phyloP scores from a whole-genome alignment of 768 basidiomycete genomes.

The Epithele typhae region DNA sequence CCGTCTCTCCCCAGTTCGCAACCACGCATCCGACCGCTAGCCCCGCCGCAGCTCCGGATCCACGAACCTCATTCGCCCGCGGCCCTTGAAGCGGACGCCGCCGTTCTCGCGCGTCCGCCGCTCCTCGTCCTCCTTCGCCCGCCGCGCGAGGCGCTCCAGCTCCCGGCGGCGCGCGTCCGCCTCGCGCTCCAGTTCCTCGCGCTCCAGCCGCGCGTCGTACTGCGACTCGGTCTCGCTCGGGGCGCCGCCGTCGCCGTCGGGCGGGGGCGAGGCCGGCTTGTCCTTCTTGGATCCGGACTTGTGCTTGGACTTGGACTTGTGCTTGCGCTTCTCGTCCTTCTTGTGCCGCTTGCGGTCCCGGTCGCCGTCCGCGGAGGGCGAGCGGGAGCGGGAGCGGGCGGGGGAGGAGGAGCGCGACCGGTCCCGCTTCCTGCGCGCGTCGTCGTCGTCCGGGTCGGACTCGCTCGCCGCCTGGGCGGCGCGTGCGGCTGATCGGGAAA shows the following conservation, averaged over 20 bases:
- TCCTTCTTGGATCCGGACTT: slow-evolving; percentile 20
- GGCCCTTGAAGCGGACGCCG: slow-evolving; percentile 60
- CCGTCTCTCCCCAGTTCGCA: too few relatives aligned
- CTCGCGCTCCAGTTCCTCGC: slow-evolving; percentile 59
- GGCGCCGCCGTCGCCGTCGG: slow-evolving; percentile 13
- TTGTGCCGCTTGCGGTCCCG: slow-evolving; percentile 23
- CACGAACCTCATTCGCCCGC: slow-evolving; percentile 64
- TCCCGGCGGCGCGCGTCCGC: slow-evolving; percentile 43
- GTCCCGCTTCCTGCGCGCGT: slow-evolving; percentile 12
- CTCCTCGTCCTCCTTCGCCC: slow-evolving; percentile 29
- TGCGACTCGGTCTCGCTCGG: slow-evolving; percentile 64
- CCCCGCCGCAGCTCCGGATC: slow-evolving; percentile 47
- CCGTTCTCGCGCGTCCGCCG: slow-evolving; percentile 35
- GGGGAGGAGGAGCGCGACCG: slow-evolving; percentile 7
- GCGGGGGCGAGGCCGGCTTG: slow-evolving; percentile 14
- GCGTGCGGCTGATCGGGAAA: slow-evolving; percentile 1
- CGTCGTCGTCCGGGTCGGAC: slow-evolving; percentile 15
- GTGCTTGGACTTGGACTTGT: slow-evolving; percentile 6
- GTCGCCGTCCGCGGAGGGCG: slow-evolving; percentile 6
- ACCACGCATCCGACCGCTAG: too few relatives aligned
- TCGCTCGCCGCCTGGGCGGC: slow-evolving; percentile 4
- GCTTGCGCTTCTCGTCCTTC: slow-evolving; percentile 14
- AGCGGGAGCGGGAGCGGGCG: slow-evolving; percentile 5
- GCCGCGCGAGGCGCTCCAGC: slow-evolving; percentile 43
- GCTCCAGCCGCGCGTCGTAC: slow-evolving; percentile 63